Conservation (phyloP, 345 rosid genomes). For the Aethionema arabicum region DNA sequence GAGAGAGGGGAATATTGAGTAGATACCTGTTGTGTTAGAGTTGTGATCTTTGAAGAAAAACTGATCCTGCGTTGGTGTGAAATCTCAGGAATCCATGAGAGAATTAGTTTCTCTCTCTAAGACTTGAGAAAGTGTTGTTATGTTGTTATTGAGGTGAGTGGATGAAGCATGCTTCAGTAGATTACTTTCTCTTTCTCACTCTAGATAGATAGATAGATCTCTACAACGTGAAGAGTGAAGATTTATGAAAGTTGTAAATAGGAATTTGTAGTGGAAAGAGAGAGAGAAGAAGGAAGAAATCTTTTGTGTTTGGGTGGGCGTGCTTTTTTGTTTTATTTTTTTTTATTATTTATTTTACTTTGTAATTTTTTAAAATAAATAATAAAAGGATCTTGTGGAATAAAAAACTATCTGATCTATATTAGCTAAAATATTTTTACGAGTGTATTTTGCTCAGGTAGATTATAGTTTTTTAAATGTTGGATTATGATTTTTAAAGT, state of each 20-base stretch:
- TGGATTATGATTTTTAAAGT: no score
- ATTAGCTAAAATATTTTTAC: no score
- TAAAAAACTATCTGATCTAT: no score
- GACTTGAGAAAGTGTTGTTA: slow-evolving; percentile 9
- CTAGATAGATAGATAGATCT: slow-evolving; percentile 20
- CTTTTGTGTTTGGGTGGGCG: slow-evolving; percentile 38
- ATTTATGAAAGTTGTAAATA: slow-evolving; percentile 34
- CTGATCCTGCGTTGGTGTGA: slow-evolving; percentile 13
- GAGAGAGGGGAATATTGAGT: background rate
- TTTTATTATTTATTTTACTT: background rate
- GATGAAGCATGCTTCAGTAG: slow-evolving; percentile 33
- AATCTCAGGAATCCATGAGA: slow-evolving; percentile 27
- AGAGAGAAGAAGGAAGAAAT: slow-evolving; percentile 12
- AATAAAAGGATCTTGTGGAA: no score
- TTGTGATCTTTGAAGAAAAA: slow-evolving; percentile 21
- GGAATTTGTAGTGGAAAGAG: slow-evolving; percentile 36
- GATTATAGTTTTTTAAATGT: no score
- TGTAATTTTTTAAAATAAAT: background rate
- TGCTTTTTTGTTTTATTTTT: background rate
- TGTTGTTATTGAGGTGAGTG: background rate
- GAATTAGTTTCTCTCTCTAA: slow-evolving; percentile 3
- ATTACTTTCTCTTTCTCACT: slow-evolving; percentile 18
- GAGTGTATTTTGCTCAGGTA: no score
- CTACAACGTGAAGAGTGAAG: slow-evolving; percentile 40
- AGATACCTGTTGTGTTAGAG: slow-evolving; percentile 22